Percentiles rank a stretch among this genome's conserved stretches.
Conservation (phyloP, 345 rosid genomes). For the Carallia brachiata region DNA sequence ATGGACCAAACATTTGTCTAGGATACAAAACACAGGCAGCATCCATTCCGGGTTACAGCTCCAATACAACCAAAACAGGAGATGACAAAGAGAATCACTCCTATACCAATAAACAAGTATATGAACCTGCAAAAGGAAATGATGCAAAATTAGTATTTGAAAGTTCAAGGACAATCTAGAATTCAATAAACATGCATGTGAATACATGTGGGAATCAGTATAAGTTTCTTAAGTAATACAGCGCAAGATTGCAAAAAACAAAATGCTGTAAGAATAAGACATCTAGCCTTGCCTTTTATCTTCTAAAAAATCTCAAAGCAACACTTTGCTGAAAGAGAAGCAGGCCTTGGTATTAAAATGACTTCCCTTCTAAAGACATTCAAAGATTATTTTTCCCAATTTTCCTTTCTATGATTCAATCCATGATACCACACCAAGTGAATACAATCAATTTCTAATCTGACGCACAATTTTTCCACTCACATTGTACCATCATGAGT, state of each 20-base stretch:
- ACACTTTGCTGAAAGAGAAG: background rate
- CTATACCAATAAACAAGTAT: slow-evolving; percentile 80
- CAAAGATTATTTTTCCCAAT: no score
- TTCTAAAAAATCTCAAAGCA: background rate
- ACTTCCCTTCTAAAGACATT: background rate
- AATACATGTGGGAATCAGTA: background rate
- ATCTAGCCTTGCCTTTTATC: background rate
- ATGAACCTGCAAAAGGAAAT: slow-evolving; percentile 69
- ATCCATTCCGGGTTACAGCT: slow-evolving; percentile 68
- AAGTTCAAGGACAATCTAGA: slow-evolving; percentile 1
- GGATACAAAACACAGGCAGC: slow-evolving; percentile 99
- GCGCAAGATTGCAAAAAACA: no score
- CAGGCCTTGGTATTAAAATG: no score
- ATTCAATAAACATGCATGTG: background rate
- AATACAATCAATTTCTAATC: no score
- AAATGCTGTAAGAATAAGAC: background rate
- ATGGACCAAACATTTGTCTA: slow-evolving; percentile 10
- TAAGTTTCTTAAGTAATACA: background rate
- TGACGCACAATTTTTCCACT: no score
- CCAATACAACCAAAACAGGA: slow-evolving; percentile 95
- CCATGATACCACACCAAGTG: no score
- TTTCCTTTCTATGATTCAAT: no score
- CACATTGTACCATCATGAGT: no score
- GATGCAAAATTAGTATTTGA: slow-evolving; percentile 13
- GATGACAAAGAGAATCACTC: slow-evolving; percentile 71